Percentiles rank a stretch among this genome's conserved stretches.
Evolutionary conservation across 306 rosid species (phyloP).

Genomic region (Castanea crenata): DNA sequence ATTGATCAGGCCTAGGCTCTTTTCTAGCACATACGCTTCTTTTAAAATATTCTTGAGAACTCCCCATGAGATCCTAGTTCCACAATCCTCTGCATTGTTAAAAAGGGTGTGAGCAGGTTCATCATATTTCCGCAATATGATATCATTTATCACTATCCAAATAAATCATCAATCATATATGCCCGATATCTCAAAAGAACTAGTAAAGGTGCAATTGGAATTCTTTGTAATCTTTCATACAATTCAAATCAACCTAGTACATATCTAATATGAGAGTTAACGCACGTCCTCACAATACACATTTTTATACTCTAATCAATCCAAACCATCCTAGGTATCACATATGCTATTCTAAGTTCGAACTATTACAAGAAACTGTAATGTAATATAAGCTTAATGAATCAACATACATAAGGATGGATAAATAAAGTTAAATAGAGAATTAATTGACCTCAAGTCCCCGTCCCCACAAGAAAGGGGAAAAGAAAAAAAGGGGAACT

Average conservation of each 20-base stretch:
- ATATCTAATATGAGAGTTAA: too few species aligned
- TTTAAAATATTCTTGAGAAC: neutral
- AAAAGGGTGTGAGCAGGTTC: constrained; percentile 22
- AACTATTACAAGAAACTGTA: too few species aligned
- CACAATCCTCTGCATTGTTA: constrained; percentile 24
- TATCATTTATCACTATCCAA: neutral
- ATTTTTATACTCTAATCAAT: too few species aligned
- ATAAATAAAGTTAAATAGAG: too few species aligned
- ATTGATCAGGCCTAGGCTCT: constrained; percentile 23
- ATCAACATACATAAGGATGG: neutral
- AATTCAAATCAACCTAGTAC: too few species aligned
- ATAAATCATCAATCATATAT: neutral
- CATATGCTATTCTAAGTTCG: too few species aligned
- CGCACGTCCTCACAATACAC: too few species aligned
- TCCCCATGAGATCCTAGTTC: neutral
- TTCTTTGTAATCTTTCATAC: too few species aligned
- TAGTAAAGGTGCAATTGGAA: too few species aligned
- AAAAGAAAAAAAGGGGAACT: constrained; percentile 4
- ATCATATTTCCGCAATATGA: neutral
- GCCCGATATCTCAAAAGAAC: too few species aligned
- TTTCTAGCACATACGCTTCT: constrained; percentile 39
- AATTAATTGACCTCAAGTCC: neutral
- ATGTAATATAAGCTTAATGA: neutral
- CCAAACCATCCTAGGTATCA: too few species aligned
- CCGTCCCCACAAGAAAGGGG: constrained; percentile 20